Evolutionary conservation across 352 stramenopile species (phyloP).

Genomic region (Thraustochytrium striatum): DNA sequence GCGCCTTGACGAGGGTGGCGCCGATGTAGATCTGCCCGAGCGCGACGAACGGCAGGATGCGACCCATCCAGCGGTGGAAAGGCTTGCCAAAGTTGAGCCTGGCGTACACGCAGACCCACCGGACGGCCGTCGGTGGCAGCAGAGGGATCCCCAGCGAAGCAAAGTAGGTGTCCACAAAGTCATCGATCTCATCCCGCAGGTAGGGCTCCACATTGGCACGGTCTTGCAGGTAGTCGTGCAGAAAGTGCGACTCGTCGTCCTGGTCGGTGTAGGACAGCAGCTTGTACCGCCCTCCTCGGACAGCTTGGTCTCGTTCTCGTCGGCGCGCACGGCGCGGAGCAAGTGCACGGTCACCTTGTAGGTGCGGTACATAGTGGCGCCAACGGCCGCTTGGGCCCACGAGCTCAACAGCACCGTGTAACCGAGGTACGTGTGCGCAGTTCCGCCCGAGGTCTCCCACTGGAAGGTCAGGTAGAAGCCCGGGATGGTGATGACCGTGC

Average conservation of each 20-base stretch:
- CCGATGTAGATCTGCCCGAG: slow-evolving; percentile 39
- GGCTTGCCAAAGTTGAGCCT: slow-evolving; percentile 6
- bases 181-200: background rate
- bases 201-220: background rate
- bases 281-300: background rate
- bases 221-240: background rate
- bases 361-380: background rate
- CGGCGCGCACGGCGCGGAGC: background rate
- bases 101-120: background rate
- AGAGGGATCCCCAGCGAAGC: background rate
- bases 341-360: background rate
- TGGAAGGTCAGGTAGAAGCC: slow-evolving; percentile 7
- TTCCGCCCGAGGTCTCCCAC: background rate
- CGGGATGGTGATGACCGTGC: slow-evolving; percentile 23
- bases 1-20: background rate
- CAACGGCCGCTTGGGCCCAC: background rate
- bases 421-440: background rate
- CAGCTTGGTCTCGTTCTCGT: background rate
- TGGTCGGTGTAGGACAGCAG: too few species aligned
- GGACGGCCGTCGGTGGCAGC: background rate
- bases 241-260: too few species aligned
- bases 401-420: background rate
- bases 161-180: background rate
- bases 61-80: slow-evolving; percentile 1
- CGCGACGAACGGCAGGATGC: slow-evolving; percentile 16